Evolutionary conservation across 140 eudicot genomes (phyloP).

Genomic region (Senecio squalidus): DNA sequence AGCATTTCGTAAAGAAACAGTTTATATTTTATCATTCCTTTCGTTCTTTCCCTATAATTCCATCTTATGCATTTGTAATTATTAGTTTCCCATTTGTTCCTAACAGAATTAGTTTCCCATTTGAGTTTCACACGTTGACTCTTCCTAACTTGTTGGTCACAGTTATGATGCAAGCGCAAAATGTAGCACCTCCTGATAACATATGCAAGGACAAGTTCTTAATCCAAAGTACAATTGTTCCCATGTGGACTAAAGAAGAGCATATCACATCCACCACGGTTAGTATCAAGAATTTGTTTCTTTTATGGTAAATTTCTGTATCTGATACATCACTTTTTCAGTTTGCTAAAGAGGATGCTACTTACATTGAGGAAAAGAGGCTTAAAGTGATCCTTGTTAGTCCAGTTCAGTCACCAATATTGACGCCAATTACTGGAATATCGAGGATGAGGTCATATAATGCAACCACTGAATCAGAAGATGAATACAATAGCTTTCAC

Average conservation of each 20-base stretch:
- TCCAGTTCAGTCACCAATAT: constrained; percentile 54
- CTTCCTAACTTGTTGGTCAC: constrained; percentile 18
- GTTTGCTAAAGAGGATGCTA: constrained; percentile 55
- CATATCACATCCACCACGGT: constrained; percentile 54
- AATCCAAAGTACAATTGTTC: constrained; percentile 47
- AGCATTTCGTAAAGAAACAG: too few relatives aligned
- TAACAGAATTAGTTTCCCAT: too few relatives aligned
- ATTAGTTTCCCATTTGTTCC: neutral
- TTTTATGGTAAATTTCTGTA: neutral
- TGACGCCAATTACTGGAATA: constrained; percentile 47
- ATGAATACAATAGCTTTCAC: constrained; percentile 25
- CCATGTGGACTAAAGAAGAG: constrained; percentile 45
- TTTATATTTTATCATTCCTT: neutral
- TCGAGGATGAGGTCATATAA: constrained; percentile 25
- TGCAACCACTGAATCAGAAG: constrained; percentile 18
- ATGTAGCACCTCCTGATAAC: constrained; percentile 46
- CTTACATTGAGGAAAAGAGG: constrained; percentile 50
- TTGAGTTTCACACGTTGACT: constrained; percentile 10
- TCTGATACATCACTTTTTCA: constrained; percentile 18
- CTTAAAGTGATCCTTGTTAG: constrained; percentile 56
- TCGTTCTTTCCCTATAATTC: neutral
- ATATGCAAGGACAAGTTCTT: constrained; percentile 71
- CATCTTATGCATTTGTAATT: constrained; percentile 5
- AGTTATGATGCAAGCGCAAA: constrained; percentile 71
- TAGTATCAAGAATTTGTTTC: neutral